Evolutionary conservation across 129 eudicot genomes (phyloP).

Genomic region (Flaveria sonorensis): DNA sequence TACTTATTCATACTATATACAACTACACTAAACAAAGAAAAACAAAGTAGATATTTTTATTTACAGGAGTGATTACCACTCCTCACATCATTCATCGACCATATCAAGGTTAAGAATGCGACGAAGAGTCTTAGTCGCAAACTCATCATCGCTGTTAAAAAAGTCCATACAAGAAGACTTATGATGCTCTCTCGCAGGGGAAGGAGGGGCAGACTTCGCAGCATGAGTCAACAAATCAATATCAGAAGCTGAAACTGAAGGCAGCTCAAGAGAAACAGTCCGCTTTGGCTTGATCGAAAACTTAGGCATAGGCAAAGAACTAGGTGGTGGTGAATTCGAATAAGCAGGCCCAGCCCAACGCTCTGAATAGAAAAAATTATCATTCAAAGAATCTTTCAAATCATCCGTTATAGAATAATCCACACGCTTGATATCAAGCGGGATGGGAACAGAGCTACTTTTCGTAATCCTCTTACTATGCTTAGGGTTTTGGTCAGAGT

Average conservation of each 20-base stretch:
- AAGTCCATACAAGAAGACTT: conserved; percentile 34
- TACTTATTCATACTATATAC: conserved; percentile 54
- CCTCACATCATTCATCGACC: conserved; percentile 53
- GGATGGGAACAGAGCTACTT: conserved; percentile 50
- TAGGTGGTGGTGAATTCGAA: conserved; percentile 95
- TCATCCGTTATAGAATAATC: conserved; percentile 13
- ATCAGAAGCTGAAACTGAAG: conserved; percentile 46
- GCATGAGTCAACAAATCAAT: conserved; percentile 43
- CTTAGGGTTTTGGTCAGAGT: conserved; percentile 35
- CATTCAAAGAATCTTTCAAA: conserved; percentile 19
- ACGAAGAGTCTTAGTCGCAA: conserved; percentile 83
- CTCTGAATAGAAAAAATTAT: conserved; percentile 60
- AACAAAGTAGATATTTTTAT: conserved; percentile 46
- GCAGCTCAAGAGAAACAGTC: conserved; percentile 74
- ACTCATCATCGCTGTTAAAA: conserved; percentile 57
- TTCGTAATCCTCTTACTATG: conserved; percentile 27
- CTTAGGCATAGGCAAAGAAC: conserved; percentile 93
- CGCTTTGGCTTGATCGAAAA: conserved; percentile 66
- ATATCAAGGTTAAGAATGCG: conserved; percentile 92
- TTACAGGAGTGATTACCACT: conserved; percentile 54
- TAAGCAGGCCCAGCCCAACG: conserved; percentile 99
- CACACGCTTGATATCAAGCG: conserved; percentile 36
- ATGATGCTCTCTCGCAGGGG: conserved; percentile 65
- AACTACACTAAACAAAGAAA: conserved; percentile 37
- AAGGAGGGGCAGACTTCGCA: conserved; percentile 88